These are phyloP conservation scores for Phytopythium chamaehyphon DNA, from an alignment of 352 stramenopile species.

Conservation along the genomic window DNA sequence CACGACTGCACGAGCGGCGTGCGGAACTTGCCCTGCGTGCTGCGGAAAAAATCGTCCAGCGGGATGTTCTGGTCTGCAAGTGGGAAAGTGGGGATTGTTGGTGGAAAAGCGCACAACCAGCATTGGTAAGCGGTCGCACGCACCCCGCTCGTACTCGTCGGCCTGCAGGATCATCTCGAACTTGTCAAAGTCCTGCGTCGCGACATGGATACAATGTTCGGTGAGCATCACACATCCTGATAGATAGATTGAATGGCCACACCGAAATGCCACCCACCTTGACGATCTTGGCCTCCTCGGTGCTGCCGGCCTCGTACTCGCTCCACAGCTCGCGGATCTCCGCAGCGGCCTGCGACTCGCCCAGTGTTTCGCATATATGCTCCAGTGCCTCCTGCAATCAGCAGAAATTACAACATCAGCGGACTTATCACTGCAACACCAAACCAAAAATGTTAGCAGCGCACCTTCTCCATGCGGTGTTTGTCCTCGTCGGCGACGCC, in stretches of 20 bases:
- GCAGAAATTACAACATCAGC: background rate
- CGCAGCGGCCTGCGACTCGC: slow-evolving; percentile 39
- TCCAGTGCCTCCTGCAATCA: slow-evolving; percentile 53
- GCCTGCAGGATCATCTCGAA: slow-evolving; percentile 95
- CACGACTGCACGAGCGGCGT: slow-evolving; percentile 80
- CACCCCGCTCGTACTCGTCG: slow-evolving; percentile 90
- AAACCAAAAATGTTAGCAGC: no score
- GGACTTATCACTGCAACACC: no score
- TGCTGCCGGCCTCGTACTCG: slow-evolving; percentile 84
- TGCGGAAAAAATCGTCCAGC: slow-evolving; percentile 77
- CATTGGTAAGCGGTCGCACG: slow-evolving; percentile 1
- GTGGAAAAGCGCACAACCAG: background rate
- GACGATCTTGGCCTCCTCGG: slow-evolving; percentile 85
- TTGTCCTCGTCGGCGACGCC: slow-evolving; percentile 89
- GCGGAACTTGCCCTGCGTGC: slow-evolving; percentile 79
- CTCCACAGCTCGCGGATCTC: slow-evolving; percentile 80
- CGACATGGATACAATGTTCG: slow-evolving; percentile 2
- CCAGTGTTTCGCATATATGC: slow-evolving; percentile 56
- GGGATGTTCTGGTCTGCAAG: slow-evolving; percentile 44
- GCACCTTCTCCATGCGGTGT: slow-evolving; percentile 85
- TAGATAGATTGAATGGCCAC: background rate
- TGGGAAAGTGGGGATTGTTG: no score
- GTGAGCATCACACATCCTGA: slow-evolving; percentile 3
- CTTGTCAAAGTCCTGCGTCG: slow-evolving; percentile 88
- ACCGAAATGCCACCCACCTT: slow-evolving; percentile 37